Evolutionary conservation across 805 yeast species (phyloP), one percentile per base, ranked within the genome.

Genomic region (Metschnikowia cubensis): DNA sequence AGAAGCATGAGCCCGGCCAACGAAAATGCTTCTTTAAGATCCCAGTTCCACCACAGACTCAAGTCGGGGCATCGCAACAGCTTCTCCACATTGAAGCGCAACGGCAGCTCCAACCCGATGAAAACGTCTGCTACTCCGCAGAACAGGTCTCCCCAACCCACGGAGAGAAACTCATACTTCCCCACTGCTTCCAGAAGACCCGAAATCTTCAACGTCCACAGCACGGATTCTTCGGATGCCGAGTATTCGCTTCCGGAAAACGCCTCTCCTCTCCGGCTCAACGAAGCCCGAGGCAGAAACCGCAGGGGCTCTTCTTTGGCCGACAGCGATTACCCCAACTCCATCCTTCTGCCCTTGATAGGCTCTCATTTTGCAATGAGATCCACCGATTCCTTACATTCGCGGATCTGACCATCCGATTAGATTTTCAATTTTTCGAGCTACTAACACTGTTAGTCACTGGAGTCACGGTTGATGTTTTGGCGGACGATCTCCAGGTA

Each of bases 401-500:
- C 45, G 14, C 29, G 45, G 11, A 10, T 25, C 29, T 25, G 11
- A 25, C 11, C 29, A 25, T 25, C 29, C 29, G 29, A 25, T 8
- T 25, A 25, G 29, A 25, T 25, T 25, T 8, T 10, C 29, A 25
- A 25, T 25, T 11, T 25, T 10, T 25, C 11, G 29, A 25, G 11
- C 8, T 11, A 25, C 29, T 25, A 25, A 10, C 29, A 25, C 11
- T 25, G 29, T 25, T 25, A 25, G 29, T 25, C 29, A 25, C 29
- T 25, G 29, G 29, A 25, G 29, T 25, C 35, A 13, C 15, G 45
- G 35, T 21, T 20, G 40, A 20, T 25, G 32, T 44, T 43, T 42
- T 38, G 49, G 8, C 37, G 45, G 5, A 35, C 20, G n/a, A 50
- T 48, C 43, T 61, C 60, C 17, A 31, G 35, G 47, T 58, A 72